These are phyloP conservation scores for Jatropha curcas DNA, from an alignment of 345 rosid species.

Conservation along the genomic window DNA sequence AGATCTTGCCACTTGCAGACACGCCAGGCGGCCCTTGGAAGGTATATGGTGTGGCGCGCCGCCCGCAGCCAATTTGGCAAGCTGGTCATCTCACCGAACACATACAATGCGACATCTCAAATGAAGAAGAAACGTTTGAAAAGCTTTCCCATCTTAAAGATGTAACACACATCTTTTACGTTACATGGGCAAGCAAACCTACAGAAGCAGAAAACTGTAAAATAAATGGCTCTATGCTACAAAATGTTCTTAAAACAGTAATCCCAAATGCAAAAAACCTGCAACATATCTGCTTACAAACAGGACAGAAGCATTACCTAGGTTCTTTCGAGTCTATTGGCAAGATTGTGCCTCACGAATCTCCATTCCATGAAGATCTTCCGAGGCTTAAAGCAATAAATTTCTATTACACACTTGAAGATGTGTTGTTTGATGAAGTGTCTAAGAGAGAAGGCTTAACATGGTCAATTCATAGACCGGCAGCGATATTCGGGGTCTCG, in stretches of 20 bases:
- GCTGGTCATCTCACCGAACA: slow-evolving; percentile 66
- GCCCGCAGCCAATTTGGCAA: slow-evolving; percentile 71
- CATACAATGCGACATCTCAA: slow-evolving; percentile 72
- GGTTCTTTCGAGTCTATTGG: slow-evolving; percentile 44
- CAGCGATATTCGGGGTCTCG: slow-evolving; percentile 62
- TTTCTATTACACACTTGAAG: slow-evolving; percentile 65
- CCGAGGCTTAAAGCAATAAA: slow-evolving; percentile 57
- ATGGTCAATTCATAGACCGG: slow-evolving; percentile 73
- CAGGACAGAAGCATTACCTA: slow-evolving; percentile 58
- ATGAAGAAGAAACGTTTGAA: slow-evolving; percentile 32
- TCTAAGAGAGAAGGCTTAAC: slow-evolving; percentile 49
- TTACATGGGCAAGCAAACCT: slow-evolving; percentile 50
- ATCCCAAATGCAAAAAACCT: slow-evolving; percentile 66
- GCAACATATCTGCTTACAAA: slow-evolving; percentile 70
- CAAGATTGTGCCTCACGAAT: slow-evolving; percentile 37
- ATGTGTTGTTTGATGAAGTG: slow-evolving; percentile 54
- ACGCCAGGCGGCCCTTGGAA: slow-evolving; percentile 97
- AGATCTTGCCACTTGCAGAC: slow-evolving; percentile 75
- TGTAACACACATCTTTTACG: slow-evolving; percentile 71
- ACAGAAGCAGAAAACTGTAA: slow-evolving; percentile 61
- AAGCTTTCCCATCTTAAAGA: slow-evolving; percentile 66
- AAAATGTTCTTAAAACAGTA: slow-evolving; percentile 56
- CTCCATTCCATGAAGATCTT: slow-evolving; percentile 73
- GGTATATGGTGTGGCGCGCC: slow-evolving; percentile 81
- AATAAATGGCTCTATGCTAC: slow-evolving; percentile 59